phyloP scores from a whole-genome alignment of 2,329 filamentous ascomycete species.

The Cladorrhinum sp. region DNA sequence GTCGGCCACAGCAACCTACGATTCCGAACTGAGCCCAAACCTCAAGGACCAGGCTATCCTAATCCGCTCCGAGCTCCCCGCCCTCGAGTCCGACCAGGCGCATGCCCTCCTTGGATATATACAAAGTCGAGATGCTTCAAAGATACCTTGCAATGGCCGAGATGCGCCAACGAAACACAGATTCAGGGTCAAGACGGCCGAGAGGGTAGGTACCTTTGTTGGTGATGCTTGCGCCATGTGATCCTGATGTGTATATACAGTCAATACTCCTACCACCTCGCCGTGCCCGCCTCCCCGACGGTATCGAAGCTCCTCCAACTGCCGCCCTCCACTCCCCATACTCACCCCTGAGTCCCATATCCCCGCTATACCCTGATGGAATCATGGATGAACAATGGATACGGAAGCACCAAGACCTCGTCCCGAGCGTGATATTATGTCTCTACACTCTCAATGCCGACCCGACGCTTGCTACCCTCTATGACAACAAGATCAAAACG shows the following conservation, averaged over 20 bases:
- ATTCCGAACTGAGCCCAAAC: slow-evolving; percentile 45
- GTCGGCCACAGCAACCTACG: slow-evolving; percentile 38
- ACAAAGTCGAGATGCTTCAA: slow-evolving; percentile 59
- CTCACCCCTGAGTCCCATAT: slow-evolving; percentile 82
- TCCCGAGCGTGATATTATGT: slow-evolving; percentile 76
- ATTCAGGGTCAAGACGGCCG: slow-evolving; percentile 70
- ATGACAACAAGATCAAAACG: slow-evolving; percentile 82
- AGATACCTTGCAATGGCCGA: slow-evolving; percentile 65
- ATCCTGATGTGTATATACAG: slow-evolving; percentile 36
- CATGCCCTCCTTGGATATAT: slow-evolving; percentile 65
- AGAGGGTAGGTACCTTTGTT: slow-evolving; percentile 64
- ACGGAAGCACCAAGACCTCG: slow-evolving; percentile 78
- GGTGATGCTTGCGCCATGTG: slow-evolving; percentile 16
- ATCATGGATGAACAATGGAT: slow-evolving; percentile 80
- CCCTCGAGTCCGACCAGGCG: slow-evolving; percentile 63
- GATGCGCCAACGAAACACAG: slow-evolving; percentile 50
- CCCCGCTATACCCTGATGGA: slow-evolving; percentile 84
- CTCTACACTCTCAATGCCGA: slow-evolving; percentile 78
- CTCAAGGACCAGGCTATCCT: slow-evolving; percentile 58
- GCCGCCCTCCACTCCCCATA: slow-evolving; percentile 81
- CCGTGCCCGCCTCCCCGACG: slow-evolving; percentile 51
- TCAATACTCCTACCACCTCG: slow-evolving; percentile 56
- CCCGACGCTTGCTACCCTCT: slow-evolving; percentile 67
- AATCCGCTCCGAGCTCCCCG: slow-evolving; percentile 68
- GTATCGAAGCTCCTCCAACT: slow-evolving; percentile 46